Evolutionary conservation across 2,329 filamentous ascomycete genomes (phyloP).

Genomic region (Phaeoacremonium minimum): DNA sequence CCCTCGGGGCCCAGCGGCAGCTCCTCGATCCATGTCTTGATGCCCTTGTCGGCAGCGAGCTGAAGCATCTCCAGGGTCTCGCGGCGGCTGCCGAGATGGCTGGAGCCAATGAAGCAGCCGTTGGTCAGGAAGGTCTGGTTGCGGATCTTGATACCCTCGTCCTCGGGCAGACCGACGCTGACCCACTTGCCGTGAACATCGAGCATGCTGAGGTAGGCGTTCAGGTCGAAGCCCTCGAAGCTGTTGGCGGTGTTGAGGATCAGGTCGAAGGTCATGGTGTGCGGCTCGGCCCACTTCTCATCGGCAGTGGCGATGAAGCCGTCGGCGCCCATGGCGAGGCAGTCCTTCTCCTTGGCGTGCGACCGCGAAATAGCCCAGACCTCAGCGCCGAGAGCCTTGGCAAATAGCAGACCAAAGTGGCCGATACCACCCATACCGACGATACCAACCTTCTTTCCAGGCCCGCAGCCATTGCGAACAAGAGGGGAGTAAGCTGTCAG

Average conservation of each 20-base stretch:
- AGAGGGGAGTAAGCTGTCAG: slow-evolving; percentile 77
- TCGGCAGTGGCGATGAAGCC: slow-evolving; percentile 56
- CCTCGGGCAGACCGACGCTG: slow-evolving; percentile 75
- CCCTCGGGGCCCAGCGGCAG: slow-evolving; percentile 71
- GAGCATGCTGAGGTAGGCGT: slow-evolving; percentile 74
- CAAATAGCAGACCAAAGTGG: slow-evolving; percentile 67
- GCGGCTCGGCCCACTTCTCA: slow-evolving; percentile 51
- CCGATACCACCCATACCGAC: slow-evolving; percentile 70
- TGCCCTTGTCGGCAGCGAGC: slow-evolving; percentile 63
- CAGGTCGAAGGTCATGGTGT: slow-evolving; percentile 66
- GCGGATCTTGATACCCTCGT: slow-evolving; percentile 65
- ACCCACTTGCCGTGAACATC: slow-evolving; percentile 81
- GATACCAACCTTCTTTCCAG: slow-evolving; percentile 75
- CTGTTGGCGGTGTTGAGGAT: slow-evolving; percentile 72
- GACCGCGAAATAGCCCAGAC: slow-evolving; percentile 58
- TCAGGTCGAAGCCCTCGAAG: slow-evolving; percentile 64
- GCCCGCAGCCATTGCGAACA: slow-evolving; percentile 68
- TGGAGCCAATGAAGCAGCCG: slow-evolving; percentile 67
- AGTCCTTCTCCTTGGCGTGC: slow-evolving; percentile 57
- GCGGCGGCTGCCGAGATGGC: slow-evolving; percentile 64
- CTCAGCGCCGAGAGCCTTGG: slow-evolving; percentile 62
- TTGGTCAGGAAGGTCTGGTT: slow-evolving; percentile 73
- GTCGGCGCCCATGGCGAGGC: slow-evolving; percentile 53
- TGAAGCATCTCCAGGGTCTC: slow-evolving; percentile 71
- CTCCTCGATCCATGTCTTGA: slow-evolving; percentile 68